Conservation (phyloP, 768 basidiomycete species). For the Plicaturopsis crispa region DNA sequence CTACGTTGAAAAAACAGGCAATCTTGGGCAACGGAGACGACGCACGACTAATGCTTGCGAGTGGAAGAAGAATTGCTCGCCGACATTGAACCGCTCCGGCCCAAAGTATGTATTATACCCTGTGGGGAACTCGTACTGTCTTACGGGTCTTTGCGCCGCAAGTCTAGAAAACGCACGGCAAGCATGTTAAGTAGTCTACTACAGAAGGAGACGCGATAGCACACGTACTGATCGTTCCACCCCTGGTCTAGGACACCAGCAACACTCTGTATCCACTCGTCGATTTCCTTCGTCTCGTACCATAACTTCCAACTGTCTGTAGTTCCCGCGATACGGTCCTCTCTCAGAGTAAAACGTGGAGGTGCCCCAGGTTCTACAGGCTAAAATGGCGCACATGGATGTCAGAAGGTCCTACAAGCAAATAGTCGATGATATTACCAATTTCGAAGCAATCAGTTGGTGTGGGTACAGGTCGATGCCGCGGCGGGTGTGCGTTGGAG, state of each 20-base stretch:
- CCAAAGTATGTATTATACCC: constrained; percentile 86
- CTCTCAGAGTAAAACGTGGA: constrained; percentile 64
- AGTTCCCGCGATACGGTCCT: constrained; percentile 64
- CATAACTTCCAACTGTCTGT: constrained; percentile 79
- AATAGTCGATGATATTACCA: constrained; percentile 28
- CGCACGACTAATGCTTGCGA: constrained; percentile 45
- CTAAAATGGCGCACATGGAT: constrained; percentile 25
- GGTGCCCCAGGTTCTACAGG: constrained; percentile 64
- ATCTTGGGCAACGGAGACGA: no score
- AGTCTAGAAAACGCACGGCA: constrained; percentile 30
- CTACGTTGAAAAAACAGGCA: no score
- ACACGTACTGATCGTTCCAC: constrained; percentile 80
- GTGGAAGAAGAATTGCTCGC: constrained; percentile 87
- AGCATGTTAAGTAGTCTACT: not conserved
- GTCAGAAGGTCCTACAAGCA: constrained; percentile 3
- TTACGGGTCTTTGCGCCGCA: constrained; percentile 46
- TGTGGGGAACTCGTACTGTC: constrained; percentile 92
- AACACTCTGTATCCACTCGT: constrained; percentile 89
- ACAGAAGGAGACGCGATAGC: not conserved
- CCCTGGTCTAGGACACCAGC: constrained; percentile 80
- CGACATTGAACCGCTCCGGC: constrained; percentile 70
- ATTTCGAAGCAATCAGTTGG: constrained; percentile 83
- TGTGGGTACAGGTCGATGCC: constrained; percentile 73
- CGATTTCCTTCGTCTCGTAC: constrained; percentile 77
- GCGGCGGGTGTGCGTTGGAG: constrained; percentile 37